A percentile compares a stretch with the other conserved stretches of the same genome.
Conservation (phyloP, 345 rosid species). For the Populus nigra region DNA sequence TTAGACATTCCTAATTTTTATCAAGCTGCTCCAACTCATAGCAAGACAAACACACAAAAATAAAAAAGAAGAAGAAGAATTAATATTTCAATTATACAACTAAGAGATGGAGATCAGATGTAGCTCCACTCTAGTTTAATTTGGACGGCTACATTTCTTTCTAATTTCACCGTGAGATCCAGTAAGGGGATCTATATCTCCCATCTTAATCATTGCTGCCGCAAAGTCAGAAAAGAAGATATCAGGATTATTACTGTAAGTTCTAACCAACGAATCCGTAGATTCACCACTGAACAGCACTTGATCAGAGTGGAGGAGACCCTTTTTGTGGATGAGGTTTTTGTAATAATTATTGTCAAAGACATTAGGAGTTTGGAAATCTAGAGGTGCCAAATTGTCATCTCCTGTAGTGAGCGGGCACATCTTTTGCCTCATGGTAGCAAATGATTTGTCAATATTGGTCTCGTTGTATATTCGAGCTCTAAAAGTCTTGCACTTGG, state of each 20-base stretch:
- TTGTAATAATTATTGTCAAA: conserved; percentile 75
- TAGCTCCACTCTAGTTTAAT: too few species aligned
- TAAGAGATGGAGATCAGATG: too few species aligned
- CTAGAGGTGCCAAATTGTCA: conserved; percentile 66
- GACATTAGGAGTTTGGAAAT: conserved; percentile 42
- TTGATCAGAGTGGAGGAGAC: conserved; percentile 76
- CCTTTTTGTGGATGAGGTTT: conserved; percentile 51
- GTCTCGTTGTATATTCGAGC: conserved; percentile 61
- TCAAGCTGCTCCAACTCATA: too few species aligned
- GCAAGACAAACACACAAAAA: too few species aligned
- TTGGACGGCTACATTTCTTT: conserved; percentile 8
- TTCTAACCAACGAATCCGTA: conserved; percentile 6
- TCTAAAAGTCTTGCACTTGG: conserved; percentile 64
- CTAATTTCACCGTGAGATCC: conserved; percentile 22
- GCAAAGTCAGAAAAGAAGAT: conserved; percentile 17
- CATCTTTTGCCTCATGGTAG: conserved; percentile 32
- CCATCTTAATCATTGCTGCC: conserved; percentile 28
- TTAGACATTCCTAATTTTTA: too few species aligned
- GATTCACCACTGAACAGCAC: conserved; percentile 63
- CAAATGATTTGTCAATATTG: conserved; percentile 61
- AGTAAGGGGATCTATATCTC: conserved; percentile 23
- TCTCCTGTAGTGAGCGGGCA: conserved; percentile 64
- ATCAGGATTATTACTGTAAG: neutral
- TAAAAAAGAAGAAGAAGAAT: too few species aligned
- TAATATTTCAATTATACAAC: too few species aligned